Conservation (phyloP, 805 yeast species). For the Candida pseudoglaebosa region DNA sequence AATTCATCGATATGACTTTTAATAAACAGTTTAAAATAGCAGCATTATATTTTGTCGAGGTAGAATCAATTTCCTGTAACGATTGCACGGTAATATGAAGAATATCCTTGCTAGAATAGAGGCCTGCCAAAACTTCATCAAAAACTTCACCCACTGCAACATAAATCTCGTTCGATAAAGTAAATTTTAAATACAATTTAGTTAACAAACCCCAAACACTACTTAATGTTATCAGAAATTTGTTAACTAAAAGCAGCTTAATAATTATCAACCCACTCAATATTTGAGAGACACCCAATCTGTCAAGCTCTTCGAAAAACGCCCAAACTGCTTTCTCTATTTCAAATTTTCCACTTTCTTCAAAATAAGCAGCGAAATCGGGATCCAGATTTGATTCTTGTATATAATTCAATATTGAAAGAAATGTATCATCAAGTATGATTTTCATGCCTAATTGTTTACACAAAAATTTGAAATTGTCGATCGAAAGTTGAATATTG, state of each 20-base stretch:
- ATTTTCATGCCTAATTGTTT: conserved; percentile 2
- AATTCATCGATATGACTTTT: conserved; percentile 20
- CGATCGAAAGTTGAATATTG: conserved; percentile 10
- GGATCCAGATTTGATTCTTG: conserved; percentile 12
- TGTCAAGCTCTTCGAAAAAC: conserved; percentile 11
- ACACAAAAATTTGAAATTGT: conserved; percentile 14
- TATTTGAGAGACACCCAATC: conserved; percentile 9
- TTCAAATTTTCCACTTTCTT: conserved; percentile 12
- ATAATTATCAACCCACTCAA: conserved; percentile 32
- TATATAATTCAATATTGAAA: conserved; percentile 14
- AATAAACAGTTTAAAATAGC: conserved; percentile 12
- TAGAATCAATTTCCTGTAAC: conserved; percentile 11
- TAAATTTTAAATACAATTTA: conserved; percentile 12
- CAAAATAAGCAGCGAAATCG: conserved; percentile 15
- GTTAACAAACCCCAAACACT: conserved; percentile 24
- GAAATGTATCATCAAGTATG: conserved; percentile 8
- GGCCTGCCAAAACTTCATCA: conserved; percentile 27
- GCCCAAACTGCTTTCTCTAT: conserved; percentile 19
- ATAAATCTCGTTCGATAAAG: conserved; percentile 7
- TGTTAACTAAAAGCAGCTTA: conserved; percentile 32
- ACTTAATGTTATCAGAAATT: conserved; percentile 15
- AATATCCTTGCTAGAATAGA: conserved; percentile 20
- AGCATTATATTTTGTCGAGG: neutral
- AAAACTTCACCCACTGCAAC: conserved; percentile 21
- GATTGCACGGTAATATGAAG: conserved; percentile 12